These are phyloP conservation scores for Chenopodium album DNA, from an alignment of 148 eudicot species.

Conservation along the genomic window DNA sequence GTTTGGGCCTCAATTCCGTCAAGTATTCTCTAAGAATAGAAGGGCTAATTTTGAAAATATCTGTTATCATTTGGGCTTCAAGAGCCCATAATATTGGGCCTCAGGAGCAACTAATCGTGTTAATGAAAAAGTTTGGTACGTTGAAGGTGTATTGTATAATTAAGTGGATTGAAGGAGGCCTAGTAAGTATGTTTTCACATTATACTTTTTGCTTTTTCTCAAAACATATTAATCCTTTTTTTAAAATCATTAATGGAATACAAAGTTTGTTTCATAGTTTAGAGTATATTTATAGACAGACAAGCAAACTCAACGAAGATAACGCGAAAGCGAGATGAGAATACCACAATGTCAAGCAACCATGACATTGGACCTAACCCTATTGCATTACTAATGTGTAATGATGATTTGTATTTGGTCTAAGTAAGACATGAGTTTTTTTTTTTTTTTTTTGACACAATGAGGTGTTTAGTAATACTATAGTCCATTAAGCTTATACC, in stretches of 20 bases:
- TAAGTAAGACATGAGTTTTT: too few species aligned
- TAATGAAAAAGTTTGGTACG: not conserved
- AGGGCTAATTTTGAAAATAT: not conserved
- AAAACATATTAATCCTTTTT: too few species aligned
- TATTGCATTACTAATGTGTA: not conserved
- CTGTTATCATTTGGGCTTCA: too few species aligned
- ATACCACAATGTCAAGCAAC: slow-evolving; percentile 31
- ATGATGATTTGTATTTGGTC: too few species aligned
- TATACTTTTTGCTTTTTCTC: too few species aligned
- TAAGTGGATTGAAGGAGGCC: too few species aligned
- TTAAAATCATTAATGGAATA: not conserved
- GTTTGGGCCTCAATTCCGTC: not conserved
- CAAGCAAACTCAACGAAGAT: not conserved
- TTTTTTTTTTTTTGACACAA: too few species aligned
- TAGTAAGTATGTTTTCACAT: too few species aligned
- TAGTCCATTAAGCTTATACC: too few species aligned
- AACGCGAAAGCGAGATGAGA: slow-evolving; percentile 7
- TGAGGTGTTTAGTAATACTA: too few species aligned
- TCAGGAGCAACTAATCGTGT: not conserved
- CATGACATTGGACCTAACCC: slow-evolving; percentile 32
- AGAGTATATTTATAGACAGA: not conserved
- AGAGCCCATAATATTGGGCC: not conserved
- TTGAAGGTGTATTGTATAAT: too few species aligned
- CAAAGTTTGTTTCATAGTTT: not conserved
- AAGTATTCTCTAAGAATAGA: not conserved